Evolutionary conservation across 2,329 filamentous ascomycete species (phyloP).

Genomic region (Alternaria arborescens): DNA sequence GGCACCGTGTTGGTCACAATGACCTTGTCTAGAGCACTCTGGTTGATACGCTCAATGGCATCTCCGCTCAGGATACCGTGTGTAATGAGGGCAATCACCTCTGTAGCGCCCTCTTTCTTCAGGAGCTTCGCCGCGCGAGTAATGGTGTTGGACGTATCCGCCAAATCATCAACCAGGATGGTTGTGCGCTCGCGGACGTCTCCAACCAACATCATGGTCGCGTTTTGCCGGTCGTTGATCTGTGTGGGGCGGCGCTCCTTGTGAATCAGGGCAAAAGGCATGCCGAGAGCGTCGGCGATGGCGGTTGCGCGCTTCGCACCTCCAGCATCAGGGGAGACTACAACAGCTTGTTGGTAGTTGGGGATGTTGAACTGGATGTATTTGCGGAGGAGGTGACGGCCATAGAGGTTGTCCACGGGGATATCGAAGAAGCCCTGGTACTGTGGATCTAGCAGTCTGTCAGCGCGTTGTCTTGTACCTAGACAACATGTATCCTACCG

Average conservation of each 20-base stretch:
- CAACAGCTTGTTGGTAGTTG: conserved; percentile 83
- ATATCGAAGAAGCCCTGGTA: conserved; percentile 99
- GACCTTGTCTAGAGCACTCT: conserved; percentile 89
- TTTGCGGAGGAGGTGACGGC: conserved; percentile 73
- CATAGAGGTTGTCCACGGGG: conserved; percentile 97
- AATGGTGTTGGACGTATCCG: conserved; percentile 96
- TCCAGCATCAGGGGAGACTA: conserved; percentile 95
- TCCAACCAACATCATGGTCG: conserved; percentile 93
- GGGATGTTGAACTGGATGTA: conserved; percentile 83
- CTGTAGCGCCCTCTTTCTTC: conserved; percentile 89
- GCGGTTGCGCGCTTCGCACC: conserved; percentile 95
- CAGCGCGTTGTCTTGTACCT: conserved; percentile 5
- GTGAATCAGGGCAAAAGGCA: conserved; percentile 97
- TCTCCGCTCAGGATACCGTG: conserved; percentile 96
- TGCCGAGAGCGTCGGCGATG: conserved; percentile 90
- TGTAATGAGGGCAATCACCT: conserved; percentile 90
- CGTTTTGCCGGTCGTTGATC: conserved; percentile 81
- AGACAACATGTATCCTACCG: conserved; percentile 20
- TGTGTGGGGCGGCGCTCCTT: conserved; percentile 93
- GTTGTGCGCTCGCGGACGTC: conserved; percentile 82
- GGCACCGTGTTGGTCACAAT: conserved; percentile 96
- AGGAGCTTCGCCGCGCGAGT: conserved; percentile 95
- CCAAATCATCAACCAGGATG: conserved; percentile 92
- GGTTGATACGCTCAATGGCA: conserved; percentile 92
- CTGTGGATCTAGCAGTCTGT: conserved; percentile 76